Percentiles rank a stretch among this genome's conserved stretches.
These are phyloP conservation scores for Venturia nashicola DNA, from an alignment of 2,329 filamentous ascomycete genomes.

Conservation along the genomic window DNA sequence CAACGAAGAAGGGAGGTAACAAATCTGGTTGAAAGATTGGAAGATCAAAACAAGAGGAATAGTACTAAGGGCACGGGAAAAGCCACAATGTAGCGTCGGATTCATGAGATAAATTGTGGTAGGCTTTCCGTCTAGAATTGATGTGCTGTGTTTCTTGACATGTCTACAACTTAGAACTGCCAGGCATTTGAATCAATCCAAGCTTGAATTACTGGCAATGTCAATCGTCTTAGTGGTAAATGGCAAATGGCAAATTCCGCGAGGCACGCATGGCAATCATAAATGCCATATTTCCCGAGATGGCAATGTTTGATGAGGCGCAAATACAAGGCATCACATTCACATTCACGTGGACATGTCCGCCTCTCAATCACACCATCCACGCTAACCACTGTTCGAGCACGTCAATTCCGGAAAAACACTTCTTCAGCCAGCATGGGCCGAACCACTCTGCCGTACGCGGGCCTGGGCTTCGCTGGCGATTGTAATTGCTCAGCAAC, in stretches of 20 bases:
- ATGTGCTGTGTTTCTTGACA: too few relatives aligned
- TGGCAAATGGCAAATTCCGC: too few relatives aligned
- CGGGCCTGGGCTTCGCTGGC: not conserved
- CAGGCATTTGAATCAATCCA: too few relatives aligned
- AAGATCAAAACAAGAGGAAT: too few relatives aligned
- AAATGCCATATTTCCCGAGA: not conserved
- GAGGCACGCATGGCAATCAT: not conserved
- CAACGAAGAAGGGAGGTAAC: constrained; percentile 24
- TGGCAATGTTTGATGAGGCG: not conserved
- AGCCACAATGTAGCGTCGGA: too few relatives aligned
- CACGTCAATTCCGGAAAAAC: not conserved
- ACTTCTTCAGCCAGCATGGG: not conserved
- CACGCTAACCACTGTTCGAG: not conserved
- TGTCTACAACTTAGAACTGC: too few relatives aligned
- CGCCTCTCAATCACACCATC: not conserved
- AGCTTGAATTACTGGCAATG: too few relatives aligned
- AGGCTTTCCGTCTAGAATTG: too few relatives aligned
- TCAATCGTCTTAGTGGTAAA: too few relatives aligned
- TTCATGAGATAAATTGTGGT: too few relatives aligned
- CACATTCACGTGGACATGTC: not conserved
- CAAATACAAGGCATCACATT: too few relatives aligned
- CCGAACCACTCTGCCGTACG: not conserved
- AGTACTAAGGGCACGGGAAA: too few relatives aligned
- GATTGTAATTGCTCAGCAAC: not conserved
- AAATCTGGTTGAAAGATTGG: constrained; percentile 15